Percentiles rank a stretch among this genome's conserved stretches.
phyloP scores from a whole-genome alignment of 768 basidiomycete species.

The Hebeloma cylindrosporum region DNA sequence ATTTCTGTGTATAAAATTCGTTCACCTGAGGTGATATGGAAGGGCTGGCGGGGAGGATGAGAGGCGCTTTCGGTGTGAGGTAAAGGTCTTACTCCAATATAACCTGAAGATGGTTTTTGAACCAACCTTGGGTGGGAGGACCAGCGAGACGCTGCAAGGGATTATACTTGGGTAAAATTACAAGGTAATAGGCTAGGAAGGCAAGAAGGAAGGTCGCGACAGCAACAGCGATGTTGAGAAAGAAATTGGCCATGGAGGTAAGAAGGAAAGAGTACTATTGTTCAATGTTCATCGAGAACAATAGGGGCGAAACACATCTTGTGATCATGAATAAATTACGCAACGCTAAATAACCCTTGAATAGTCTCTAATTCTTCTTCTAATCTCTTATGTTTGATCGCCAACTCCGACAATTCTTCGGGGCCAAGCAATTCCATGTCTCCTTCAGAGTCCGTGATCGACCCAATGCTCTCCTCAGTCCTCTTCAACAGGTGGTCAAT shows the following conservation, averaged over 20 bases:
- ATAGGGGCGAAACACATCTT: no score
- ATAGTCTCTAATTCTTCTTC: slow-evolving; percentile 57
- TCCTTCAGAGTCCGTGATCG: slow-evolving; percentile 50
- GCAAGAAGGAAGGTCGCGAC: slow-evolving; percentile 14
- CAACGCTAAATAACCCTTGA: slow-evolving; percentile 23
- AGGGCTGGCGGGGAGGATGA: slow-evolving; percentile 39
- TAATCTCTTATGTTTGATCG: slow-evolving; percentile 43
- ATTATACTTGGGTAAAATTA: slow-evolving; percentile 37
- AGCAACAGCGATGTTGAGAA: slow-evolving; percentile 9
- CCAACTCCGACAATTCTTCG: slow-evolving; percentile 50
- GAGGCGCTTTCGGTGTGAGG: background rate
- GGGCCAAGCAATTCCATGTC: slow-evolving; percentile 54
- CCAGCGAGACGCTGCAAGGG: slow-evolving; percentile 60
- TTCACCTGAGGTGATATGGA: slow-evolving; percentile 52
- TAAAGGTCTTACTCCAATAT: slow-evolving; percentile 55
- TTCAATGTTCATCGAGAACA: background rate
- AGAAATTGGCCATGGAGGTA: slow-evolving; percentile 15
- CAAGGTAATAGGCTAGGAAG: slow-evolving; percentile 30
- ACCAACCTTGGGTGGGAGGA: slow-evolving; percentile 50
- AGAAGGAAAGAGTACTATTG: slow-evolving; percentile 8
- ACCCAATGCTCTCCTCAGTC: slow-evolving; percentile 33
- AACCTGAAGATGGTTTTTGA: slow-evolving; percentile 52
- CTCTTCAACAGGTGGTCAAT: slow-evolving; percentile 52
- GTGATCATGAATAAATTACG: no score
- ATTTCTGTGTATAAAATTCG: slow-evolving; percentile 51